A percentile compares a stretch with the other conserved stretches of the same genome.
phyloP scores from a whole-genome alignment of 2,329 filamentous ascomycete genomes.

The Pestalotiopsis sp. region DNA sequence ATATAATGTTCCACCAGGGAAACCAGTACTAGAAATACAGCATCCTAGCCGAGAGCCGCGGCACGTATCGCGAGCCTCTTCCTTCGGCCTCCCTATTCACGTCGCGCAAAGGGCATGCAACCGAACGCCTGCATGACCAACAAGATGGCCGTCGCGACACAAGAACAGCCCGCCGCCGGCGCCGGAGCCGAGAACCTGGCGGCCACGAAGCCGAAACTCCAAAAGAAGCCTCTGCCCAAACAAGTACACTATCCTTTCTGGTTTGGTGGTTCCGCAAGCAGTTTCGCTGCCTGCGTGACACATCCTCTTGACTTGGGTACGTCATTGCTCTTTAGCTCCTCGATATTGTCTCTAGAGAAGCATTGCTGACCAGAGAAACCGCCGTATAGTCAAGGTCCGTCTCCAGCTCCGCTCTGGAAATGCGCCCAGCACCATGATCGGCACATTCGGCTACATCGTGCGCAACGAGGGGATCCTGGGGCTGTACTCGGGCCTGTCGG shows the following conservation, averaged over 20 bases:
- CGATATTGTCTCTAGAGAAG: neutral
- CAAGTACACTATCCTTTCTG: conserved; percentile 74
- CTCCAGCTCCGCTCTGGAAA: conserved; percentile 81
- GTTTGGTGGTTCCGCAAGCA: conserved; percentile 96
- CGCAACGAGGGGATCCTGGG: conserved; percentile 76
- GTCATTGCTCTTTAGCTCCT: conserved; percentile 35
- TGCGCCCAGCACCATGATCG: conserved; percentile 78
- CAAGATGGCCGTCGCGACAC: conserved; percentile 16
- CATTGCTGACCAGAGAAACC: neutral
- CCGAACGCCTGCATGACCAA: conserved; percentile 15
- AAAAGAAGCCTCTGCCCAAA: conserved; percentile 45
- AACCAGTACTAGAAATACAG: conserved; percentile 11
- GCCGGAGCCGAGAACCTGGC: conserved; percentile 15
- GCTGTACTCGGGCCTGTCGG: conserved; percentile 89
- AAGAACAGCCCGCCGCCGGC: conserved; percentile 23
- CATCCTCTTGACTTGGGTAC: conserved; percentile 91
- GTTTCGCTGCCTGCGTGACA: conserved; percentile 87
- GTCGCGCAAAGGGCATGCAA: conserved; percentile 7
- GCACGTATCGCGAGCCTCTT: conserved; percentile 3
- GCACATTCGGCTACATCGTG: conserved; percentile 83
- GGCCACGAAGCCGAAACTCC: conserved; percentile 21
- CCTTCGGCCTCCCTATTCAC: neutral
- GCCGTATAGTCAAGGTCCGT: conserved; percentile 66
- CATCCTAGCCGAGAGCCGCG: conserved; percentile 12
- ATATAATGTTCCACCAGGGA: conserved; percentile 9